Evolutionary conservation across 306 rosid species (phyloP), one percentile per base, ranked within the genome.

Genomic region (Purshia tridentata): DNA sequence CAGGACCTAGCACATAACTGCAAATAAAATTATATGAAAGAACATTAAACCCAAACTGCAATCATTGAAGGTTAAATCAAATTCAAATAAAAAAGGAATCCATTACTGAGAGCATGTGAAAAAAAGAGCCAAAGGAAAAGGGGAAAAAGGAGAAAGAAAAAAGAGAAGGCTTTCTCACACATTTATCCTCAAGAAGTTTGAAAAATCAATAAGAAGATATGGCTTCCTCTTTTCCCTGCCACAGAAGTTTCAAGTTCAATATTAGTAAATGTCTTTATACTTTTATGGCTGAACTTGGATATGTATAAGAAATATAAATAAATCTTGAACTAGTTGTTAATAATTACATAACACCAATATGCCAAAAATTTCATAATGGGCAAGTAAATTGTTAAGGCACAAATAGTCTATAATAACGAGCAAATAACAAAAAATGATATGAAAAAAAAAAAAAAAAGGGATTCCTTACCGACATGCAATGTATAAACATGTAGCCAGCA

Each of bases 121-220:
- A 40, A 52, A 18, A 47, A 35, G n/a, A 74, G 49, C 16, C 8
- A 61, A 48, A 55, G 16, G 64, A 49, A 22, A 37, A 15, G 39
- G 2, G 41, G 15, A 72, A 80, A 51, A 16, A 53, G 50, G 6
- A 40, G n/a, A 14, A 50, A 66, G 20, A 80, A 11, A 37, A 54
- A 16, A 56, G 29, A 11, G 52, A 12, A 66, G 22, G 53, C 76
- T 67, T 67, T 74, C 93, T 85, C 81, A 91, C 98, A 92, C 96
- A 60, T 90, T 88, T 73, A 82, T 83, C 65, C 81, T 70, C 75
- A 88, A 81, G 66, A 68, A 66, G 77, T 86, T 85, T 49, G 98
- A 90, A 76, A 92, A 92, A 79, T 89, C 98, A 78, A 92, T 92
- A 70, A 92, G 96, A 76, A 92, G 90, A 90, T 81, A 92, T 19